Evolutionary conservation across 345 rosid species (phyloP).

Genomic region (Salix arbutifolia): DNA sequence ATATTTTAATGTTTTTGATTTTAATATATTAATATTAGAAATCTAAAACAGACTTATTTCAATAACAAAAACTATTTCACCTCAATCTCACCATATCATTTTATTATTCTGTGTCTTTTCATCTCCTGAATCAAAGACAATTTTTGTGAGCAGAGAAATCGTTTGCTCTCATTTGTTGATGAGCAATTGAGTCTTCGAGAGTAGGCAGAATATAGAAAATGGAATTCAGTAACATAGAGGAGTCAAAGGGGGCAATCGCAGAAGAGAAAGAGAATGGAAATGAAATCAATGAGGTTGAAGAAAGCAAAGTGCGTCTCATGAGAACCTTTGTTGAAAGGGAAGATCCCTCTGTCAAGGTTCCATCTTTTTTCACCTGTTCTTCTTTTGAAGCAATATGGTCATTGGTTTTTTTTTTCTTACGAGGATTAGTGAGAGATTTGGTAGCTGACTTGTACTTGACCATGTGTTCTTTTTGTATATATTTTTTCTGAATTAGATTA

Average conservation of each 20-base stretch:
- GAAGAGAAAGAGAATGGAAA: conserved; percentile 14
- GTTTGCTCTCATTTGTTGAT: neutral
- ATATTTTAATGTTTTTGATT: too few relatives aligned
- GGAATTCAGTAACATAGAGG: conserved; percentile 19
- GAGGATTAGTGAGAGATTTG: neutral
- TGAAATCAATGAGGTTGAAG: conserved; percentile 54
- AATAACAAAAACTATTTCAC: too few relatives aligned
- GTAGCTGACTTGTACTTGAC: neutral
- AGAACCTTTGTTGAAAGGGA: conserved; percentile 69
- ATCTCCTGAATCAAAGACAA: neutral
- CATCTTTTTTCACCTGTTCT: neutral
- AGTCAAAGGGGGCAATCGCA: conserved; percentile 7
- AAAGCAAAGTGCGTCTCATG: conserved; percentile 70
- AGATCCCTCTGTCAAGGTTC: conserved; percentile 75
- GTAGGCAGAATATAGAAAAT: neutral
- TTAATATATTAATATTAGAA: too few relatives aligned
- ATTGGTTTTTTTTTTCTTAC: neutral
- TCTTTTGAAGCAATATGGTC: neutral
- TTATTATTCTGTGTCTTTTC: neutral
- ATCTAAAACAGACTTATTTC: too few relatives aligned
- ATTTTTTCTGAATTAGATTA: neutral
- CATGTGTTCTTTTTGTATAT: neutral
- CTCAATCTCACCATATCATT: neutral
- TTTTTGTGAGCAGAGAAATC: neutral
- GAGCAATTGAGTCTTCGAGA: neutral